phyloP scores from a whole-genome alignment of 768 basidiomycete genomes.

The Amanita fuliginea region DNA sequence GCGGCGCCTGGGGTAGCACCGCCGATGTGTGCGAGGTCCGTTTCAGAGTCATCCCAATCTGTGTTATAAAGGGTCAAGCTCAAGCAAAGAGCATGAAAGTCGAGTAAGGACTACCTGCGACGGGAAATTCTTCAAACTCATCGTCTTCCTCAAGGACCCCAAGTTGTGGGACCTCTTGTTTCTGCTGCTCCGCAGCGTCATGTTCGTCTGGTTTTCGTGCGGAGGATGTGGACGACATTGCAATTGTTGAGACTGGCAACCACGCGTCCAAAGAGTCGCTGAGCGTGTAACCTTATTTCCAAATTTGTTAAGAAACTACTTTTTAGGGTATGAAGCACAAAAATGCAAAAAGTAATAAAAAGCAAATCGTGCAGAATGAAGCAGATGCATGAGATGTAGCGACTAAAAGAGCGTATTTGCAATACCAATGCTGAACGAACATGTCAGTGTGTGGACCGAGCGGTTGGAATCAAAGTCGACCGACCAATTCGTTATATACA shows the following conservation, averaged over 20 bases:
- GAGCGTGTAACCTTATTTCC: neutral
- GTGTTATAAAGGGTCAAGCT: neutral
- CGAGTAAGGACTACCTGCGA: constrained; percentile 44
- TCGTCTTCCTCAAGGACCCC: constrained; percentile 96
- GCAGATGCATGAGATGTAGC: neutral
- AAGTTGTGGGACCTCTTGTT: constrained; percentile 51
- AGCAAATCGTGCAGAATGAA: neutral
- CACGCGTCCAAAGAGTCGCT: neutral
- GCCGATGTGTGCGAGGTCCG: constrained; percentile 69
- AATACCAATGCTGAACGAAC: neutral
- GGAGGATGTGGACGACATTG: constrained; percentile 35
- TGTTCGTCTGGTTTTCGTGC: constrained; percentile 26
- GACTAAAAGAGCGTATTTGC: neutral
- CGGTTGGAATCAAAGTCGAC: neutral
- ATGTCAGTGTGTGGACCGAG: neutral
- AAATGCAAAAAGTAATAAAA: neutral
- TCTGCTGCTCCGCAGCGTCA: constrained; percentile 28
- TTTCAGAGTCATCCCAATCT: constrained; percentile 88
- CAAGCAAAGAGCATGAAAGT: neutral
- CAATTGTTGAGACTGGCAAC: neutral
- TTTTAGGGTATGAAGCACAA: constrained; percentile 1
- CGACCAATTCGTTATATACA: neutral
- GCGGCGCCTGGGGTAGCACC: constrained; percentile 66
- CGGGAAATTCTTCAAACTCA: constrained; percentile 90
- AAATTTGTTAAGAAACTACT: neutral